Base-by-base conservation (phyloP, 2,329 filamentous ascomycete genomes). In the Periconia digitata region DNA sequence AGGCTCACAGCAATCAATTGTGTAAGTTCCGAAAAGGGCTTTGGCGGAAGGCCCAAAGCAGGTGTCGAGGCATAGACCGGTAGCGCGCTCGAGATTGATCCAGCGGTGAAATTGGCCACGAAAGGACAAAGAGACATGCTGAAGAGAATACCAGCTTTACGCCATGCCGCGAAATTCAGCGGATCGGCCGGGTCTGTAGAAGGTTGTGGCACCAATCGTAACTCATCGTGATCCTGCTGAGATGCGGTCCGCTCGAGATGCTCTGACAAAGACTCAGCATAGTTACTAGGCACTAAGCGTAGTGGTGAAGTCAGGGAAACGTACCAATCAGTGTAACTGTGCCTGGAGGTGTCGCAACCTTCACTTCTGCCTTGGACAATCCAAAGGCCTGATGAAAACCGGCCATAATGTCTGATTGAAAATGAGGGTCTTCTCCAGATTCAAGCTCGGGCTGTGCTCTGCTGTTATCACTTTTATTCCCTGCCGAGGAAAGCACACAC, bases 101-200 rank as follows among this genome's bases (percentile, higher is more conserved):
- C 54, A 21, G 60, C 65, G 6, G 69, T 66, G 44, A 75, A 64
- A 46, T 73, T 74, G 6, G 67, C 66, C 6, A 69, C 57, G 37
- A 72, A 70, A 2, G 70, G 64, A 50, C 70, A 68, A 13, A 73
- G 39, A 7, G 66, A 70, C 69, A 75, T 73, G 50, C 61, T 58
- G 15, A 59, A 50, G 2, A 75, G 53, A 12, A 74, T 65, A 5
- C 53, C 56, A 12, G 58, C 45, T 54, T 74, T 74, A 3, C 69
- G 65, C 62, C 63, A 69, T 50, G 48, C 49, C 6, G 66, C 56
- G 54, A 73, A 71, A 37, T 75, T 75, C 20, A 76, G 54, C 2
- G 73, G 72, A 43, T 76, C 73, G 2, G 66, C 64, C 8, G 70
- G 67, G 50, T 71, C 72, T 8, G 59, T 55, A 3, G 72, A 72